phyloP scores from a whole-genome alignment of 805 yeast genomes.

The Ogataea nitratoaversa region DNA sequence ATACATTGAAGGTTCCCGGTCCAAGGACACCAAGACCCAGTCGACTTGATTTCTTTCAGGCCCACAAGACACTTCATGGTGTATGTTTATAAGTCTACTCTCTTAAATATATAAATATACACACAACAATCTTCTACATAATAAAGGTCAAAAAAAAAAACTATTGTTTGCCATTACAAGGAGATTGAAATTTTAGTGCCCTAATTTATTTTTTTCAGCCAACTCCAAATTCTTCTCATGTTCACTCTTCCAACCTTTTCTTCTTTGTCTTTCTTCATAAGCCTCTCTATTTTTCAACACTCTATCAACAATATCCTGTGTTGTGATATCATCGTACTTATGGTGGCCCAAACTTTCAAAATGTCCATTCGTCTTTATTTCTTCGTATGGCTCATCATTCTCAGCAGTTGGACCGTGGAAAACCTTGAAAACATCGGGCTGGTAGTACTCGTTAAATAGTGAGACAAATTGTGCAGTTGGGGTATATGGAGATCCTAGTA shows the following conservation, averaged over 20 bases:
- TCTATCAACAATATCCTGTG: slow-evolving; percentile 68
- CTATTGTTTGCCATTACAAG: neutral
- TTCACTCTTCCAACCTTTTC: slow-evolving; percentile 78
- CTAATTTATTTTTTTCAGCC: neutral
- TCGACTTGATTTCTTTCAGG: too few species aligned
- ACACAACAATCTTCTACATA: too few species aligned
- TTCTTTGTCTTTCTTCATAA: slow-evolving; percentile 82
- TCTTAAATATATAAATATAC: neutral
- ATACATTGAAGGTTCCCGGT: too few species aligned
- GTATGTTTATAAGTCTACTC: neutral
- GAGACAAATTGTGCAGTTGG: slow-evolving; percentile 41
- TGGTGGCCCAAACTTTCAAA: slow-evolving; percentile 47
- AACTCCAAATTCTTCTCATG: slow-evolving; percentile 32
- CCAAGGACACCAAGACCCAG: too few species aligned
- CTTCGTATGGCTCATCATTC: slow-evolving; percentile 29
- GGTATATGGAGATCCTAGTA: slow-evolving; percentile 63
- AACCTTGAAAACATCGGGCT: slow-evolving; percentile 32
- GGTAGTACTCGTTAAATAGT: slow-evolving; percentile 26
- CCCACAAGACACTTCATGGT: too few species aligned
- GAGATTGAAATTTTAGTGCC: too few species aligned
- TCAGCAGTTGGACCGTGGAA: slow-evolving; percentile 57
- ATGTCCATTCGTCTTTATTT: slow-evolving; percentile 28
- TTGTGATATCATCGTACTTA: slow-evolving; percentile 59
- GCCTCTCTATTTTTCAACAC: slow-evolving; percentile 63
- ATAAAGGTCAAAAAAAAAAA: neutral